Evolutionary conservation across 1,284 basidiomycete species (phyloP).

Genomic region (Golubevia sp.): DNA sequence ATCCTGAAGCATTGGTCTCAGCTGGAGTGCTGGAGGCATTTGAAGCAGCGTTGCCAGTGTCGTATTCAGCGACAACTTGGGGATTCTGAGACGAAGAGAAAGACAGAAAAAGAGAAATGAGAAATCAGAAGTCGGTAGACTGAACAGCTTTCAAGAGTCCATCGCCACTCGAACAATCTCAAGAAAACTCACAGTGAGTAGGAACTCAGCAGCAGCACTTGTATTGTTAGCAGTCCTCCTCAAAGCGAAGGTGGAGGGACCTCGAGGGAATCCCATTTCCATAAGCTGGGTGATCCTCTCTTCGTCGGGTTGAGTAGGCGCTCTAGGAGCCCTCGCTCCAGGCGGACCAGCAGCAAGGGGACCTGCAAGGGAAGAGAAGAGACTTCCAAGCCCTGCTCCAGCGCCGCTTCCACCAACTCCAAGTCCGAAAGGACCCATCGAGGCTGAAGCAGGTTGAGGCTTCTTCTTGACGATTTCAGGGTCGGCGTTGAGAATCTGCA

Average conservation of each 20-base stretch:
- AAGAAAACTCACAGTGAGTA: conserved; percentile 68
- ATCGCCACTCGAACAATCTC: conserved; percentile 27
- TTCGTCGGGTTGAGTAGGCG: conserved; percentile 32
- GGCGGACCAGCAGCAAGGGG: conserved; percentile 1
- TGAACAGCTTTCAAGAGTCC: no score
- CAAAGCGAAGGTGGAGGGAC: conserved; percentile 81
- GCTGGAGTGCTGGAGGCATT: conserved; percentile 17
- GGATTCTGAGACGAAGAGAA: no score
- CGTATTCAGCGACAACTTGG: no score
- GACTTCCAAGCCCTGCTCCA: neutral
- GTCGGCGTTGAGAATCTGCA: conserved; percentile 43
- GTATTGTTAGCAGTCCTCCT: conserved; percentile 85
- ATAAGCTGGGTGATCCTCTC: conserved; percentile 76
- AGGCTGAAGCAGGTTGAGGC: no score
- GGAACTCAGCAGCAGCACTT: conserved; percentile 82
- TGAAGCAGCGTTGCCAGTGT: neutral
- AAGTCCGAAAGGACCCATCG: no score
- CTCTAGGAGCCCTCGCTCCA: neutral
- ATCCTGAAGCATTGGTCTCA: conserved; percentile 11
- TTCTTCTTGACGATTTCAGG: neutral
- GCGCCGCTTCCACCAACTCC: neutral
- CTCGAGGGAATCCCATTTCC: conserved; percentile 95
- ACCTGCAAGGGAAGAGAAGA: neutral
- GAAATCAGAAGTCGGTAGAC: no score
- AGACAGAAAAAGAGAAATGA: no score